These are phyloP conservation scores for Stropharia rugosoannulata DNA, from an alignment of 768 basidiomycete genomes.

Conservation along the genomic window DNA sequence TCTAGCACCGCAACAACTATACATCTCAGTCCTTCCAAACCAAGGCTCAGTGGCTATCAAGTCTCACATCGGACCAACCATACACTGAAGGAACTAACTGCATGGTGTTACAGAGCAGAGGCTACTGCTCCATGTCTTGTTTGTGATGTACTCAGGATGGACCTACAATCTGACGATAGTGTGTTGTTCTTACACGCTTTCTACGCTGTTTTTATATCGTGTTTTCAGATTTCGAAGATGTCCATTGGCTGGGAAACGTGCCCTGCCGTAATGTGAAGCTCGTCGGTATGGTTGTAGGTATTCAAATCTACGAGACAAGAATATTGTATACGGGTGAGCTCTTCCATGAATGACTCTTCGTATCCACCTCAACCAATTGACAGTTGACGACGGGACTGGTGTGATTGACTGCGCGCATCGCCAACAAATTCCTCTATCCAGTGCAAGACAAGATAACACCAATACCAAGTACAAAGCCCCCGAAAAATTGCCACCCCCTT, in stretches of 20 bases:
- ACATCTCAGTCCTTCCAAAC: slow-evolving; percentile 22
- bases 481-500: slow-evolving; percentile 9
- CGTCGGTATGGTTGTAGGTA: slow-evolving; percentile 64
- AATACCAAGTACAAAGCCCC: slow-evolving; percentile 10
- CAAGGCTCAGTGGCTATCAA: slow-evolving; percentile 7
- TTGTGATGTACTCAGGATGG: slow-evolving; percentile 50
- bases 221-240: slow-evolving; percentile 36
- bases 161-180: slow-evolving; percentile 28
- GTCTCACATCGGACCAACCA: slow-evolving; percentile 1
- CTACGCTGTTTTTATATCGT: slow-evolving; percentile 2
- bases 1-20: slow-evolving; percentile 4
- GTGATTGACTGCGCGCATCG: slow-evolving; percentile 66
- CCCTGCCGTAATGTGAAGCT: slow-evolving; percentile 67
- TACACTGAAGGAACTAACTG: slow-evolving; percentile 34
- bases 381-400: slow-evolving; percentile 79
- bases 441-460: slow-evolving; percentile 8
- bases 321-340: slow-evolving; percentile 57
- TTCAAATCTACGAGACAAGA: slow-evolving; percentile 57
- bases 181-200: slow-evolving; percentile 19
- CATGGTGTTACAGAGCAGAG: slow-evolving; percentile 58
- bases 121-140: slow-evolving; percentile 57
- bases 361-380: not conserved
- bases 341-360: not conserved
- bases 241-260: slow-evolving; percentile 69
- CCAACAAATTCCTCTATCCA: slow-evolving; percentile 24